These are phyloP conservation scores for Vitis rupestris DNA, from an alignment of 164 flowering plant species.

Conservation along the genomic window DNA sequence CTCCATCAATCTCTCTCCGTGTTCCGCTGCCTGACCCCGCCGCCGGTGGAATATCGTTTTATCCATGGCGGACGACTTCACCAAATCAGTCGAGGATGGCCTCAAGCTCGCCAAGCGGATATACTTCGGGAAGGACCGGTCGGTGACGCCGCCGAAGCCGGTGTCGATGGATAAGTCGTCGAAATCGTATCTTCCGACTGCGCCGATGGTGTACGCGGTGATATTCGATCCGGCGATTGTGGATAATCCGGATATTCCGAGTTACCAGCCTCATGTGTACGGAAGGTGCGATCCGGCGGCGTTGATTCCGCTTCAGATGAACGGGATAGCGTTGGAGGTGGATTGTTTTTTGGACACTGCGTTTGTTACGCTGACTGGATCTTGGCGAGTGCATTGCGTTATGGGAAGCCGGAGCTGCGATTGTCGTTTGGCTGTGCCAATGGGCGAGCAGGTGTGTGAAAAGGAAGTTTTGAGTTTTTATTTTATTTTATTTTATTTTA, in stretches of 20 bases:
- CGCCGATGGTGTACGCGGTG: slow-evolving; percentile 88
- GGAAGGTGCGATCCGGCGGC: slow-evolving; percentile 93
- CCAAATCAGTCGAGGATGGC: slow-evolving; percentile 75
- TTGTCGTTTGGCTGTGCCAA: slow-evolving; percentile 76
- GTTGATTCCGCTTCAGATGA: slow-evolving; percentile 90
- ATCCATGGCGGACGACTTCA: slow-evolving; percentile 58
- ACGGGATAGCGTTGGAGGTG: slow-evolving; percentile 44
- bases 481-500: background rate
- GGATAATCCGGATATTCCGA: slow-evolving; percentile 92
- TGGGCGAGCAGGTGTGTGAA: slow-evolving; percentile 70
- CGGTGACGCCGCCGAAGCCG: slow-evolving; percentile 63
- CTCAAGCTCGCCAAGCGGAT: slow-evolving; percentile 73
- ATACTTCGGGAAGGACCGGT: slow-evolving; percentile 74
- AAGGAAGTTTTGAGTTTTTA: background rate
- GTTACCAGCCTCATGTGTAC: slow-evolving; percentile 95
- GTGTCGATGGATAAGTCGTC: slow-evolving; percentile 46
- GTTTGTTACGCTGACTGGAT: slow-evolving; percentile 50
- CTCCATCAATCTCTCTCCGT: background rate
- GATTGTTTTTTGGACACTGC: slow-evolving; percentile 69
- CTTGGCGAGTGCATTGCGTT: slow-evolving; percentile 94
- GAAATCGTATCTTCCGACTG: slow-evolving; percentile 43
- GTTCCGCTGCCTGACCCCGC: background rate
- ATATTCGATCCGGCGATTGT: slow-evolving; percentile 72
- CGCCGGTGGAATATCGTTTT: background rate
- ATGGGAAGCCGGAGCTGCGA: slow-evolving; percentile 67